Percentiles rank a stretch among this genome's conserved stretches.
phyloP scores from a whole-genome alignment of 352 stramenopile species.

The Stramenopiles sp. region DNA sequence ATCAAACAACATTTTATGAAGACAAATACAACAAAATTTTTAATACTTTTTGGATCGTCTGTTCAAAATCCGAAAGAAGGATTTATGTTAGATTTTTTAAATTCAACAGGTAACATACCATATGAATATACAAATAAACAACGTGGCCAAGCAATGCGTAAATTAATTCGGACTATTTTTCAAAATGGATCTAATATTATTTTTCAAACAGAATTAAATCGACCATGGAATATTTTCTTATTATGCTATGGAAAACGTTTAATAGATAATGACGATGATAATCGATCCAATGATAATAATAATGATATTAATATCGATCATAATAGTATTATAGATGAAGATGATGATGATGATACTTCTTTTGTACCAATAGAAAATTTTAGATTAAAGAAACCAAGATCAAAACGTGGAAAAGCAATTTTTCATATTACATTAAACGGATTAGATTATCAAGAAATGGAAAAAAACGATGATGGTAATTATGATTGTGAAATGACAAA shows the following conservation, averaged over 20 bases:
- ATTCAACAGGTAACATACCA: background rate
- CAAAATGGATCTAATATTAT: background rate
- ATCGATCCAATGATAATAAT: no score
- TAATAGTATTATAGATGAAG: no score
- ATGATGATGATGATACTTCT: no score
- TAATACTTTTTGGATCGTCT: background rate
- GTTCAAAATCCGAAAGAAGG: background rate
- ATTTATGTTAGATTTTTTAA: background rate
- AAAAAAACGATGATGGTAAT: no score
- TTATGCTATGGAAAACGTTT: background rate
- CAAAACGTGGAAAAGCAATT: no score
- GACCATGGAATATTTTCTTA: background rate
- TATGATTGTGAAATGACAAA: no score
- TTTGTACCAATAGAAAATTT: no score
- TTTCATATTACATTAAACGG: no score
- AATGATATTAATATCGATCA: no score
- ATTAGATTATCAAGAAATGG: no score
- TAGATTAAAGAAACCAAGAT: no score
- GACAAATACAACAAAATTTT: background rate
- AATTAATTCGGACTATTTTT: background rate
- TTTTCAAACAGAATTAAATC: background rate
- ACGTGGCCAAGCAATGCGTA: background rate
- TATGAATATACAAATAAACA: background rate
- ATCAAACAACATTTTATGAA: background rate
- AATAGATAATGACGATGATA: no score